Conservation (phyloP, 2,329 filamentous ascomycete genomes). For the Cladosporium sp. region DNA sequence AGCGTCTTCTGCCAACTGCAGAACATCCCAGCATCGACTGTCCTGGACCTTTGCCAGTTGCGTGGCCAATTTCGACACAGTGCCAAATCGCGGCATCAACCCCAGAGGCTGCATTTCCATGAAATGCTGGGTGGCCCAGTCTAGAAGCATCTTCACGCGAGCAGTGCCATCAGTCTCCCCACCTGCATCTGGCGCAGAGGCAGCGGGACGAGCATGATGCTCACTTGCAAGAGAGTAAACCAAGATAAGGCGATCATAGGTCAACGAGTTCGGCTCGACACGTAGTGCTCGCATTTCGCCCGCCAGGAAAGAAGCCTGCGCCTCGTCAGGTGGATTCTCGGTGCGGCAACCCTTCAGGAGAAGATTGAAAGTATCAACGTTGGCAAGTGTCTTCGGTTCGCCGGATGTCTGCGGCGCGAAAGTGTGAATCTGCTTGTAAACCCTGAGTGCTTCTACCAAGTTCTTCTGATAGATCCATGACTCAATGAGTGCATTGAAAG, state of each 20-base stretch:
- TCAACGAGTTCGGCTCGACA: constrained; percentile 50
- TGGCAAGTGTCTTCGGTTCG: constrained; percentile 24
- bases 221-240: constrained; percentile 39
- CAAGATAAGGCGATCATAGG: constrained; percentile 57
- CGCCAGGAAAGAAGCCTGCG: constrained; percentile 55
- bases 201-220: background rate
- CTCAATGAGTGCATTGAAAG: constrained; percentile 49
- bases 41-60: constrained; percentile 23
- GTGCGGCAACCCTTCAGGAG: constrained; percentile 34
- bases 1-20: constrained; percentile 27
- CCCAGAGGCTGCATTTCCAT: constrained; percentile 27
- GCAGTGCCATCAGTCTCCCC: background rate
- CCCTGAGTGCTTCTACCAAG: constrained; percentile 48
- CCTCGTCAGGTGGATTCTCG: constrained; percentile 35
- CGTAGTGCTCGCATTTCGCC: constrained; percentile 54
- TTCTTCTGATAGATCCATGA: constrained; percentile 40
- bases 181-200: background rate
- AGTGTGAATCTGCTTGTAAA: constrained; percentile 56
- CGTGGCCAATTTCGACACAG: constrained; percentile 23
- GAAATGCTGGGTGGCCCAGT: constrained; percentile 29
- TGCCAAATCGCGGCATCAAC: constrained; percentile 29
- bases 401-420: constrained; percentile 25
- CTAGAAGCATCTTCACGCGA: constrained; percentile 19
- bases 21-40: constrained; percentile 29
- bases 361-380: constrained; percentile 55